Base-by-base conservation (phyloP, 2,329 filamentous ascomycete species). In the Penicillium sp. region DNA sequence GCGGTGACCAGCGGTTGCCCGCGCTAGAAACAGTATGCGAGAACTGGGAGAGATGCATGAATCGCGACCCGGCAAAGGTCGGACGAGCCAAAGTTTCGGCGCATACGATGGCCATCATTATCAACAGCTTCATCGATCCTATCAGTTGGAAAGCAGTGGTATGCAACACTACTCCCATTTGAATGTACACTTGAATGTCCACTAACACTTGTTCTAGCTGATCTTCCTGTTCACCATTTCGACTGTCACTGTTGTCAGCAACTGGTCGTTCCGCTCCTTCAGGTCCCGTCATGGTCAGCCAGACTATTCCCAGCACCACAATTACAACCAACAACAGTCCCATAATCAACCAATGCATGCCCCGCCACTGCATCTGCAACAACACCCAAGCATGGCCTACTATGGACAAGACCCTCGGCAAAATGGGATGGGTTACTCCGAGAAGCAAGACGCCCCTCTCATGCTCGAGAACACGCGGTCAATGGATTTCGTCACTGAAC, bases 111-210 rank as follows among this genome's bases (percentile, higher is more conserved):
- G 91, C 91, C 1, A 81, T 88, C 59, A 94, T 98, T 27, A 84
- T 97, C 65, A 96, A 97, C 62, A 84, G 85, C 57, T 96, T 97
- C 63, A 83, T 94, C 4, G 88, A 94, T 55, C 83, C 87, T 4
- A 90, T 97, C 65, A 88, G 85, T 49, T 84, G 87, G 66, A 96
- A 96, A 66, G 79, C 81, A 8, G 83, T 86, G 74, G 79, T 81
- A 73, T 47, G 70, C 64, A 18, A 21, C 17, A 9, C 3, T 28
- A 0, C 10, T 21, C n/a, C 28, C 11, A 8, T 28, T 7, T 32
- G 4, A 13, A 28, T 2, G 23, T 25, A 25, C 6, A 10, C 19
- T 23, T 13, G n/a, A n/a, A n/a, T n/a, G n/a, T n/a, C n/a, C 26
- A 43, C 54, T 60, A 49, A 60, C 37, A 3, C 8, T n/a, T 16